Conservation (phyloP, 2,329 filamentous ascomycete genomes). For the Diaporthe sp. region DNA sequence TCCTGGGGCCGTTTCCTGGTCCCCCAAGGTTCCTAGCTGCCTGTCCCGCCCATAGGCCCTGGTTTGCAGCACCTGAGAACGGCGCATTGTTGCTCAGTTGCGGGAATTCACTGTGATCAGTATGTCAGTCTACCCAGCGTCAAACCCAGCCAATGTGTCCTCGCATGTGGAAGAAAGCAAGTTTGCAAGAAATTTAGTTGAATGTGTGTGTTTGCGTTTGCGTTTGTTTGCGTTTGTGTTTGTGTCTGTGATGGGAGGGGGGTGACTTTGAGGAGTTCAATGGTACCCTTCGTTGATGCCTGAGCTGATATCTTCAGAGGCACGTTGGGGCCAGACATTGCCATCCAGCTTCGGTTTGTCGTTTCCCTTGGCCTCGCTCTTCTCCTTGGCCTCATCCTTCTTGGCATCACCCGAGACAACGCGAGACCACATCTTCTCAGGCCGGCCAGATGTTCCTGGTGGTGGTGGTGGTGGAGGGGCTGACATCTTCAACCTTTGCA, state of each 20-base stretch:
- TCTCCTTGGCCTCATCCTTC: background rate
- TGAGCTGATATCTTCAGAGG: background rate
- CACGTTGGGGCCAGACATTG: background rate
- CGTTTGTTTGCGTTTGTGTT: background rate
- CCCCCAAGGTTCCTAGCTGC: constrained; percentile 60
- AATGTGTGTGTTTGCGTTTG: background rate
- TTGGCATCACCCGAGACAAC: constrained; percentile 23
- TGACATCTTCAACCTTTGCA: constrained; percentile 14
- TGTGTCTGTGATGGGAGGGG: background rate
- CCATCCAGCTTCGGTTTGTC: background rate
- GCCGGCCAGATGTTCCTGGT: background rate
- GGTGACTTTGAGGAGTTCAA: constrained; percentile 3
- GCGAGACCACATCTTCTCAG: constrained; percentile 28
- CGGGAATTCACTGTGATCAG: constrained; percentile 67
- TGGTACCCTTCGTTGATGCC: constrained; percentile 35
- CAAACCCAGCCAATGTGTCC: background rate
- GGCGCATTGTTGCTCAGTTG: constrained; percentile 66
- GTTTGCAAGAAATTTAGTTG: background rate
- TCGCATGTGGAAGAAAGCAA: background rate
- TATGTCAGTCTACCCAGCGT: constrained; percentile 38
- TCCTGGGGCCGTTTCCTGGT: constrained; percentile 56
- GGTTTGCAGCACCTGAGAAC: constrained; percentile 58
- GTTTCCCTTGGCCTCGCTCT: background rate
- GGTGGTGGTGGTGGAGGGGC: background rate
- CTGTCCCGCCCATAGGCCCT: constrained; percentile 65